phyloP scores from a whole-genome alignment of 441 rosid genomes.

The Geranium incanum region DNA sequence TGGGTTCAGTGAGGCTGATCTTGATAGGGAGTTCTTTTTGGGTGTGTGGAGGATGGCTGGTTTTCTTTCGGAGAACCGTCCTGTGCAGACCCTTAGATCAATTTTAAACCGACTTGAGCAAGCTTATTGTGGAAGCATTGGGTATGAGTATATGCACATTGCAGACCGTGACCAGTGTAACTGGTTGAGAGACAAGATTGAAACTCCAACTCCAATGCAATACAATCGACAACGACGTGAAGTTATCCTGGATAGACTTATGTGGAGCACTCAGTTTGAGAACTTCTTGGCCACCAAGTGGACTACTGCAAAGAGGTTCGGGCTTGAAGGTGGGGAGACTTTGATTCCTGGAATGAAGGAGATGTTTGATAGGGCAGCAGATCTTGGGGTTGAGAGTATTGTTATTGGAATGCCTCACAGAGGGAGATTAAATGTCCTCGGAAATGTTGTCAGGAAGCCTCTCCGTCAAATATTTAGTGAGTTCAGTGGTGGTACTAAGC shows the following conservation, averaged over 20 bases:
- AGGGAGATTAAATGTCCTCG: slow-evolving; percentile 17
- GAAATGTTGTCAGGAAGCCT: slow-evolving; percentile 27
- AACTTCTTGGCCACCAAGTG: slow-evolving; percentile 92
- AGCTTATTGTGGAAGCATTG: slow-evolving; percentile 91
- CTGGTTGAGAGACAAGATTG: slow-evolving; percentile 95
- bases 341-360: slow-evolving; percentile 50
- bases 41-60: slow-evolving; percentile 97
- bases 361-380: slow-evolving; percentile 56
- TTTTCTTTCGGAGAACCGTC: slow-evolving; percentile 88
- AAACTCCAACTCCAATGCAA: slow-evolving; percentile 75
- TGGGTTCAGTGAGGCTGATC: slow-evolving; percentile 87
- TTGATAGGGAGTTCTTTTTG: slow-evolving; percentile 86
- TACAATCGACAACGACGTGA: slow-evolving; percentile 78
- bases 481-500: slow-evolving; percentile 49
- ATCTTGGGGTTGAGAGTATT: slow-evolving; percentile 26
- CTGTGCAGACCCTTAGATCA: slow-evolving; percentile 82
- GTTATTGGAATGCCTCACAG: too few relatives aligned
- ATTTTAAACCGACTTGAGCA: slow-evolving; percentile 85
- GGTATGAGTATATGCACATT: slow-evolving; percentile 95
- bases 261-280: slow-evolving; percentile 91
- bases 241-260: slow-evolving; percentile 86
- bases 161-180: slow-evolving; percentile 80
- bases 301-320: slow-evolving; percentile 94
- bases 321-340: slow-evolving; percentile 97
- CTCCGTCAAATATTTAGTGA: slow-evolving; percentile 31